Conservation (phyloP, 345 rosid species). For the Lepidium aucheri region DNA sequence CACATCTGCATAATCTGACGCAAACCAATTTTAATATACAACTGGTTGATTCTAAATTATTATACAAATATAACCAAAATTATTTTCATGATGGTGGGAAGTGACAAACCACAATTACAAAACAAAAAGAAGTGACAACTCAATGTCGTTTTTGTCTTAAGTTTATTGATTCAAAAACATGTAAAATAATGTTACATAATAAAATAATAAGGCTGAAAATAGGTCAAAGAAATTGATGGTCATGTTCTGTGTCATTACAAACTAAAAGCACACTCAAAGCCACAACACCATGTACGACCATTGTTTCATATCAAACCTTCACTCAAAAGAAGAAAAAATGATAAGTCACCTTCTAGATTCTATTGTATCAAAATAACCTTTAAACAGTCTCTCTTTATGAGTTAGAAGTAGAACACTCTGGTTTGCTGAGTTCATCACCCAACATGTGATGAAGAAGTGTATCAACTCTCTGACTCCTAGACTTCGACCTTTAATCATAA, state of each 20-base stretch:
- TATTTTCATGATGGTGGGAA: no score
- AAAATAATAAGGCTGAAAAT: no score
- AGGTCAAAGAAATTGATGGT: neutral
- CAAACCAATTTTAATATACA: no score
- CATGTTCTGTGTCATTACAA: neutral
- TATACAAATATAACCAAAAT: no score
- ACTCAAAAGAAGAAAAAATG: neutral
- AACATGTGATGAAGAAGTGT: conserved; percentile 85
- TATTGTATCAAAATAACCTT: neutral
- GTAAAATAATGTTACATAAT: no score
- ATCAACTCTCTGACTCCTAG: conserved; percentile 84
- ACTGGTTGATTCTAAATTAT: no score
- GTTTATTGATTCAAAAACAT: no score
- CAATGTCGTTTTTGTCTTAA: no score
- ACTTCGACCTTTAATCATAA: conserved; percentile 53
- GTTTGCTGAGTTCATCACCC: conserved; percentile 40
- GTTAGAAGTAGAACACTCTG: conserved; percentile 26
- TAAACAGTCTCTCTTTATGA: neutral
- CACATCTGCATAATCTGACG: no score
- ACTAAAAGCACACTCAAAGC: neutral
- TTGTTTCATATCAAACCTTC: neutral
- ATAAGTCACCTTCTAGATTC: neutral
- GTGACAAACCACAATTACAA: no score
- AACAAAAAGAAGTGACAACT: no score
- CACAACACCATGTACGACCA: neutral